Evolutionary conservation across 1,284 basidiomycete species (phyloP), one percentile per base, ranked within the genome.

Genomic region (Cryptococcus hybrid): DNA sequence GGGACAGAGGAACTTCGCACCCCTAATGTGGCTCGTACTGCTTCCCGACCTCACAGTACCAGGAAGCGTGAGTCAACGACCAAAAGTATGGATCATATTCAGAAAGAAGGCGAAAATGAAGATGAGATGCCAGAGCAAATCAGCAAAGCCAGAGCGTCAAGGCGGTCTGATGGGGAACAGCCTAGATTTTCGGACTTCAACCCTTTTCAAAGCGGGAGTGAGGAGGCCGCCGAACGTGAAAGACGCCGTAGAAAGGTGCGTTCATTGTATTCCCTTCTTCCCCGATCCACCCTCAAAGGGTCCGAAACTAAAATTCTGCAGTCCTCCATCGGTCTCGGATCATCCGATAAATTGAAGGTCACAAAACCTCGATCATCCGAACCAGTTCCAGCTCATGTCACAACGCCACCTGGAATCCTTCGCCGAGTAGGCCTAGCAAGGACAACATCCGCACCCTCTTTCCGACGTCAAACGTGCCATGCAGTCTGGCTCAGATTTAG

Each of bases 41-140:
- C 49, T 11, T 57, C 55, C n/a, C 12, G 54, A 13, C 57, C 39
- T 18, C 52, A 45, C 56, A 63, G 54, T 46, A 47, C 50, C 6
- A 35, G 60, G 15, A 55, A 56, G 15, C 60, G 57, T n/a, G 58
- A 58, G 43, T 37, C 56, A 7, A 51, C 57, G 1, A 56, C 62
- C 47, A 52, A 52, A n/a, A 43, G 54, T 18, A 58, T 68, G 57
- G 63, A 63, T 37, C 47, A 65, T 9, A 77, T 88, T 54, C 85
- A 84, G 72, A 86, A 84, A 63, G 86, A 90, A 84, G 85, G 77
- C 83, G 82, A 67, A 83, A 85, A 72, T 84, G 85, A 62, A 86
- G 87, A 63, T 13, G 58, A 60, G 47, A 52, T 55, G 12, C 60
- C 58, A 6, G 52, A 56, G 45, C 59, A 60, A 37, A 52, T 48